Percentiles rank a stretch among this genome's conserved stretches.
phyloP scores from a whole-genome alignment of 2,329 filamentous ascomycete species.

The Phialophora macrospora region DNA sequence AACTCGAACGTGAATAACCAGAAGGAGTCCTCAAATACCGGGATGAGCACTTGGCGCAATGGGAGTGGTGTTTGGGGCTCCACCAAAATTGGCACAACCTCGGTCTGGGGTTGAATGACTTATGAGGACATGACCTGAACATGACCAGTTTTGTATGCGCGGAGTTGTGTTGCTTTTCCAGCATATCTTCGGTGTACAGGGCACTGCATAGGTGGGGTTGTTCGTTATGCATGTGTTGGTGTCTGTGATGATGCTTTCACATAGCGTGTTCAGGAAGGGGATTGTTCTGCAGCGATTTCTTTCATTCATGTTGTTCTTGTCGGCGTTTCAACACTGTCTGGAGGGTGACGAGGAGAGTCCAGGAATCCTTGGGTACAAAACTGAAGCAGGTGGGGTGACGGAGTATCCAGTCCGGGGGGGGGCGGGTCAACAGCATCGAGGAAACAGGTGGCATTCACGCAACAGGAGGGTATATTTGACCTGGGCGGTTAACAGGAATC shows the following conservation, averaged over 20 bases:
- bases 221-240: constrained; percentile 32
- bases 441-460: neutral
- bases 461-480: neutral
- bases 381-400: neutral
- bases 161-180: constrained; percentile 35
- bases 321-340: constrained; percentile 15
- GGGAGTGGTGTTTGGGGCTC: constrained; percentile 84
- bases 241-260: constrained; percentile 31
- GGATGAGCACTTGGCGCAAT: constrained; percentile 73
- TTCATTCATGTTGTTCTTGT: constrained; percentile 21
- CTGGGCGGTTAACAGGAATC: neutral
- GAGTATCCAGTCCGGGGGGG: neutral
- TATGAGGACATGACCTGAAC: constrained; percentile 32
- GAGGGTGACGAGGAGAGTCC: constrained; percentile 16
- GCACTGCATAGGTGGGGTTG: constrained; percentile 26
- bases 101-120: constrained; percentile 79
- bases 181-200: constrained; percentile 37
- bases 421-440: neutral
- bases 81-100: constrained; percentile 81
- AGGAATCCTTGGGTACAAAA: constrained; percentile 5
- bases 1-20: constrained; percentile 62
- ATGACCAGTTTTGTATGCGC: constrained; percentile 32
- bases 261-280: constrained; percentile 29
- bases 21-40: constrained; percentile 51
- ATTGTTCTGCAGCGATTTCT: constrained; percentile 18